Base-by-base conservation (phyloP, 495 filamentous ascomycete species). In the Ascodesmis nigricans region DNA sequence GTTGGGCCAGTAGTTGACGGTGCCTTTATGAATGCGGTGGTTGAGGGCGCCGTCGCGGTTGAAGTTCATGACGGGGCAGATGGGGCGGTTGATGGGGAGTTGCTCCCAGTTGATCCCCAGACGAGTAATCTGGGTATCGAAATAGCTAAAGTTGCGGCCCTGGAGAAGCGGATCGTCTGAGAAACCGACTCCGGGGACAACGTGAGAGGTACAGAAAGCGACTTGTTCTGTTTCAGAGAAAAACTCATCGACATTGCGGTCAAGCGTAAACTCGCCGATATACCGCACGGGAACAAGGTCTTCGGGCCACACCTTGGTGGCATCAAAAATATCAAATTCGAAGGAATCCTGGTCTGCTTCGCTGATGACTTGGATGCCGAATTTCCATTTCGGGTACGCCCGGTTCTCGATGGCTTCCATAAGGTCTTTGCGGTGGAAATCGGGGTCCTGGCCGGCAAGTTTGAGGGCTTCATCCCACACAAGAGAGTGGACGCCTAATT, bases 301-400 rank as follows among this genome's bases (percentile, higher is more conserved):
- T 45, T 91, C 78, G 0, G 81, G 82, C 79, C 78, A 91, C 22
- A 87, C 47, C 56, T 92, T 91, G 21, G 82, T 91, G n/a, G 79
- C 74, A 44, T 92, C 82, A 4, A 91, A 62, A 36, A 84, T 75
- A 47, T 91, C 82, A 31, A 91, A 91, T 3, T 91, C 78, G 43
- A 91, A 91, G 29, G 81, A 70, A 45, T 87, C 58, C 48, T 75
- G 61, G 25, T 74, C 61, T 9, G 61, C 62, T 39, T 83, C 78
- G 0, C 72, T 66, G 24, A 83, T 67, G 1, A 67, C 56, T 46
- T 91, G 81, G 31, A 90, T 68, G 15, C 73, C 78, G 45, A 90
- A 84, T 47, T 72, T 74, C 78, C 78, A 91, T 42, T 72, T 76
- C 4, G 72, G 79, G 49, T 63, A 90, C 0, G 53, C 65, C 27